These are phyloP conservation scores for Syzygium aromaticum DNA, from an alignment of 345 rosid species.

Conservation along the genomic window DNA sequence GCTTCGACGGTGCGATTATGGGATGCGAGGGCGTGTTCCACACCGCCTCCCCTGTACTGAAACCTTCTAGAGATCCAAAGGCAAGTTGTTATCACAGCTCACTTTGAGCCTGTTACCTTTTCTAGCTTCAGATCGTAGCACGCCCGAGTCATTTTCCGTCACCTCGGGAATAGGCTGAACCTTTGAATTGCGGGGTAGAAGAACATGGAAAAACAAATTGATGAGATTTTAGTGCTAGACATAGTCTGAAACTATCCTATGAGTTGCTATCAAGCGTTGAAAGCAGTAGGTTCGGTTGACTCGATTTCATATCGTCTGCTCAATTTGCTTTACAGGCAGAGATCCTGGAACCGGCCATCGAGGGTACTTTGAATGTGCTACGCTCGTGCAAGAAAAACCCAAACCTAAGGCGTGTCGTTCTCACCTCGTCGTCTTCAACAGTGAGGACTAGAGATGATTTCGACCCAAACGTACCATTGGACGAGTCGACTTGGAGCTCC, in stretches of 20 bases:
- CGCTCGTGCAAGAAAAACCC: slow-evolving; percentile 70
- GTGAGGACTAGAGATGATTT: slow-evolving; percentile 60
- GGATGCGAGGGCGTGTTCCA: slow-evolving; percentile 93
- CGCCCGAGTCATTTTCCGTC: neutral
- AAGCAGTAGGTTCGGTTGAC: neutral
- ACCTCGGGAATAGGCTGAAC: neutral
- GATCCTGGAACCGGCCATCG: slow-evolving; percentile 70
- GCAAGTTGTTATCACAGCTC: slow-evolving; percentile 13
- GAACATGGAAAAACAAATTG: neutral
- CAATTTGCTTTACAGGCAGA: slow-evolving; percentile 35
- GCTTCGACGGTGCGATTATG: slow-evolving; percentile 68
- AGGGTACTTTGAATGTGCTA: slow-evolving; percentile 78
- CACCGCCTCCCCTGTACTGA: slow-evolving; percentile 83
- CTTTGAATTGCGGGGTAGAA: neutral
- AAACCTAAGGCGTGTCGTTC: slow-evolving; percentile 57
- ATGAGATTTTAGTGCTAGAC: neutral
- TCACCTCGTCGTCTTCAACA: slow-evolving; percentile 86
- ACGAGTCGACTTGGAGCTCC: slow-evolving; percentile 92
- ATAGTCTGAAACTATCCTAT: neutral
- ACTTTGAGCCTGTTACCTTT: neutral
- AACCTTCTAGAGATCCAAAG: slow-evolving; percentile 75
- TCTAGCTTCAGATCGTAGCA: neutral
- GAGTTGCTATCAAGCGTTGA: neutral
- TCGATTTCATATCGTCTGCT: neutral
- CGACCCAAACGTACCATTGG: slow-evolving; percentile 50